Base-by-base conservation (phyloP, 805 yeast species). In the Scheffersomyces lignosus region DNA sequence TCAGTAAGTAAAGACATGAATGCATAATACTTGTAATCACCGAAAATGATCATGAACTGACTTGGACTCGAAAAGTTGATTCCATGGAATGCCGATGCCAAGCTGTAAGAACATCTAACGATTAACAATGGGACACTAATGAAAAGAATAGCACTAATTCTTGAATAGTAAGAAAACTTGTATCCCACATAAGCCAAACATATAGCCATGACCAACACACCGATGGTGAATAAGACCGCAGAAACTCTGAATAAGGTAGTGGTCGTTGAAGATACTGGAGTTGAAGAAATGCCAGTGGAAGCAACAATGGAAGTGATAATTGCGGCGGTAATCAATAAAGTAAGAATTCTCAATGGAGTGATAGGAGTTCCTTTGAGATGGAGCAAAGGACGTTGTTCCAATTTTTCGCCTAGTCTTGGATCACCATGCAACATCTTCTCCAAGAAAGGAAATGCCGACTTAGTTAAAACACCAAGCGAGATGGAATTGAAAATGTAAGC, bases 11-110 rank as follows among this genome's bases (percentile, higher is more conserved):
- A 17, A 2, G 27, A 38, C 33, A 43, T 14, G 16, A 36, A 43
- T 8, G 46, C 25, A 16, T 39, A 39, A 25, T 39, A 39, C 33
- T 39, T 39, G 33, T 27, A 39, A 27, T 39, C 43, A 23, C 43
- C 43, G 22, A 27, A 35, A 18, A 39, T 23, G 4, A 39, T 18
- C 4, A 34, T 27, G 26, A 31, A 35, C 17, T 35, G 5, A 10
- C 34, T 35, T 9, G 39, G 39, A n/a, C n/a, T 10, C 3, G 15
- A 9, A 14, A 39, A 39, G 25, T 29, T 29, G 23, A 35, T 31
- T 6, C 38, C 39, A 14, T 34, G 24, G 20, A 39, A 30, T 3
- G 43, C 15, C 14, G 18, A 5, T 18, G 35, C 17, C 3, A 39
- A 18, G 4, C 39, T 23, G 22, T 31, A 39, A 15, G 25, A 9